These are phyloP conservation scores for Calonectria fujianensis DNA, from an alignment of 2,329 filamentous ascomycete genomes.

Conservation along the genomic window DNA sequence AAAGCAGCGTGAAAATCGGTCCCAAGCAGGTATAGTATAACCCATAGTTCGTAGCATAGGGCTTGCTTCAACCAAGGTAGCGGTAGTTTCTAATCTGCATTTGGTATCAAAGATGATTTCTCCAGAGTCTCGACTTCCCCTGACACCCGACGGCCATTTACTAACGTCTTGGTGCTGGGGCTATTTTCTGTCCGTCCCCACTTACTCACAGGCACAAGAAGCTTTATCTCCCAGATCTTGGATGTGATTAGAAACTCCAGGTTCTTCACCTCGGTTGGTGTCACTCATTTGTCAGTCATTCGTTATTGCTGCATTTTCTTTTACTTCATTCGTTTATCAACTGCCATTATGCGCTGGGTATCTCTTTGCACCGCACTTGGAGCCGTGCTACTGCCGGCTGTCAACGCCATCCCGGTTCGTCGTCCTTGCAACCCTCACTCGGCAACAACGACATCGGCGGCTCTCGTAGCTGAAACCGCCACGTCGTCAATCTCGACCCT, in stretches of 20 bases:
- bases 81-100: constrained; percentile 3
- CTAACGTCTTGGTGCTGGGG: neutral
- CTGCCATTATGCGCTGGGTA: constrained; percentile 45
- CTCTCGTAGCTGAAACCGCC: neutral
- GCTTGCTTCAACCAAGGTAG: neutral
- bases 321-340: constrained; percentile 10
- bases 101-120: neutral
- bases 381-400: constrained; percentile 33
- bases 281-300: constrained; percentile 23
- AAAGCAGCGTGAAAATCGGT: neutral
- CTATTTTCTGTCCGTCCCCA: neutral
- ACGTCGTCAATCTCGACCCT: neutral
- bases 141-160: neutral
- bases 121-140: neutral
- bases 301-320: neutral
- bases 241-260: neutral
- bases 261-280: neutral
- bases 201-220: neutral
- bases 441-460: constrained; percentile 9
- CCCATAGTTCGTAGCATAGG: neutral
- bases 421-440: neutral
- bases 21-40: neutral
- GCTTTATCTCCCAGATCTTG: neutral
- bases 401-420: constrained; percentile 33
- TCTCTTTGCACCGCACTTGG: constrained; percentile 41